Base-by-base conservation (phyloP, 371 early-diverging fungal species). In the Sporodiniella umbellata region DNA sequence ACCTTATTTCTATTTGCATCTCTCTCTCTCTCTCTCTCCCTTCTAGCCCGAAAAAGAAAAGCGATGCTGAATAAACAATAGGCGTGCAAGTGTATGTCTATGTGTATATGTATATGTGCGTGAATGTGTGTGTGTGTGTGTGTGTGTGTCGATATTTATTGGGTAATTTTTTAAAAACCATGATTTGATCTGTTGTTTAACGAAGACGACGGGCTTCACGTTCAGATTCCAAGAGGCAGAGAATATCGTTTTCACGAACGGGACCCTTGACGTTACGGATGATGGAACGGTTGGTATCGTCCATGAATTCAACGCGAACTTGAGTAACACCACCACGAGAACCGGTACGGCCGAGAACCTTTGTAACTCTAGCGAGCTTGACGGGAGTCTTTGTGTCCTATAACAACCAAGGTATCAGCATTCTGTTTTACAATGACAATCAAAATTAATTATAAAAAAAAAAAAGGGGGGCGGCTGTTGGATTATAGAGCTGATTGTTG, bases 221-320 rank as follows among this genome's bases (percentile, higher is more conserved):
- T 85, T 98, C 98, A 56, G 96, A 93, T 84, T 98, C 98, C 75
- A 97, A 86, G 51, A 97, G 89, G 78, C 94, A 90, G 62, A 97
- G 79, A 64, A 96, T 89, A 75, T 97, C 95, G 84, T 88, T 85
- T 77, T 95, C 96, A 68, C 95, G 92, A 65, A 98, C 96, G 69
- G 98, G 98, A 47, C 98, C 98, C 85, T 93, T 94, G 77, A 98
- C 98, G 84, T 98, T 98, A 76, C 98, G 94, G 83, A 98, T 93
- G 85, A 98, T 95, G 74, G 92, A 89, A 54, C 98, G 95, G 80
- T 78, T 72, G 68, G 86, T 73, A 67, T 96, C 95, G 79, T 96
- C 96, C 81, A 96, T 85, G 84, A 96, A 91, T 80, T 96, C 98
- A 68, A 96, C 98, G 66, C 96, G 92, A 70, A 98, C 98, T 81